Evolutionary conservation across 2,329 filamentous ascomycete species (phyloP).

Genomic region (Microcyclosporella mali): DNA sequence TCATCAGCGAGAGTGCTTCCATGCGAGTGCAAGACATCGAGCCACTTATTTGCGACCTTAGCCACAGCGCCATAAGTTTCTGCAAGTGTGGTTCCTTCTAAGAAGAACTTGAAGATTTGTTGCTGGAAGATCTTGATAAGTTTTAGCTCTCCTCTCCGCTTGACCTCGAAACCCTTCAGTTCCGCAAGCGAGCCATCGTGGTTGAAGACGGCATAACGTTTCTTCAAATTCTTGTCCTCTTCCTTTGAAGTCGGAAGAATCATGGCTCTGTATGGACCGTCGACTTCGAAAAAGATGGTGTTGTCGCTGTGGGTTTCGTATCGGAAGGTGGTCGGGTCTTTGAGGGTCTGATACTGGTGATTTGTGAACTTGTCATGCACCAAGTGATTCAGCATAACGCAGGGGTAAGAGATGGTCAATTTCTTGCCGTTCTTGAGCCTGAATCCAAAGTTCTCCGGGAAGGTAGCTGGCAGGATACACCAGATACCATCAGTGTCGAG

Average conservation of each 20-base stretch:
- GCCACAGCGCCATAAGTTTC: slow-evolving; percentile 91
- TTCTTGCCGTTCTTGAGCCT: slow-evolving; percentile 96
- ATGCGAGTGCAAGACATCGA: slow-evolving; percentile 86
- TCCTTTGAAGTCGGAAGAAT: slow-evolving; percentile 95
- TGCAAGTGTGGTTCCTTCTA: slow-evolving; percentile 78
- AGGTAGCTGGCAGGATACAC: slow-evolving; percentile 96
- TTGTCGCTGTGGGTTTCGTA: slow-evolving; percentile 99
- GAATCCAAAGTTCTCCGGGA: slow-evolving; percentile 94
- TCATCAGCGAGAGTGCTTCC: slow-evolving; percentile 89
- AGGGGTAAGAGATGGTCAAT: slow-evolving; percentile 91
- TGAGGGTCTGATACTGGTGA: slow-evolving; percentile 88
- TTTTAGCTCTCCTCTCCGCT: slow-evolving; percentile 94
- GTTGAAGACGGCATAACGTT: slow-evolving; percentile 98
- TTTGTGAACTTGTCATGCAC: slow-evolving; percentile 95
- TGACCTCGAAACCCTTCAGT: slow-evolving; percentile 95
- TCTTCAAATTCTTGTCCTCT: slow-evolving; percentile 99
- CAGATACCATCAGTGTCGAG: slow-evolving; percentile 98
- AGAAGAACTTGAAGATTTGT: slow-evolving; percentile 98
- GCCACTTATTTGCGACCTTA: slow-evolving; percentile 90
- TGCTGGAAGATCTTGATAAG: slow-evolving; percentile 99
- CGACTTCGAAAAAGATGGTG: slow-evolving; percentile 98
- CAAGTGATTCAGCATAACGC: slow-evolving; percentile 97
- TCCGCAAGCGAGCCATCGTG: slow-evolving; percentile 93
- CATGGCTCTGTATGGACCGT: slow-evolving; percentile 97
- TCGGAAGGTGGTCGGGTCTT: slow-evolving; percentile 70